Evolutionary conservation across 1,284 basidiomycete species (phyloP), one percentile per base, ranked within the genome.

Genomic region (Singerocomus inundabilis): DNA sequence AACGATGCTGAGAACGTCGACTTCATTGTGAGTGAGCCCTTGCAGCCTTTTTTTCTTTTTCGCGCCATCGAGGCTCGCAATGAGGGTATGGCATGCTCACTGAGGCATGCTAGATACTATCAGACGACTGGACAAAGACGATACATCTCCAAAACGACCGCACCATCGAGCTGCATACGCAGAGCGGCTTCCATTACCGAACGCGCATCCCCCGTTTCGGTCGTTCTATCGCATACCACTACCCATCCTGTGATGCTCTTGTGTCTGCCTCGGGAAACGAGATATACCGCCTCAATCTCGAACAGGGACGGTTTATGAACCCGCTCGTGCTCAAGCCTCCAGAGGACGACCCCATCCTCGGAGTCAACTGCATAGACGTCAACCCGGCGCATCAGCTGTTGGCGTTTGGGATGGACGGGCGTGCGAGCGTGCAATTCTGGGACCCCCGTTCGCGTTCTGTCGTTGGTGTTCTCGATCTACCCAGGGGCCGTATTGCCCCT

Each of bases 41-140:
- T 33, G 33, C 25, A 16, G 42, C 31, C 32, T 42, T 35, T 49
- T 43, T 46, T 18, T 25, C 18, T 13, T 43, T 44, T 18, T 25
- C n/a, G n/a, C 15, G 25, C 16, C 5, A n/a, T 18, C 44, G 28
- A 16, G 30, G 25, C 16, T 11, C 28, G 38, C 21, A 10, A 32
- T 2, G 33, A 26, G 34, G 36, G 39, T 31, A 25, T 24, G 37
- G 33, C 18, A 31, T 29, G 34, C 54, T 66, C 44, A 53, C 24
- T 30, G 26, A 44, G 26, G 40, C 25, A 34, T 37, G 49, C 11
- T 68, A 97, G 94, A 88, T 95, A 64, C 79, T 99, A 10, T 98
- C 95, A 1, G 88, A 93, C 66, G 97, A 99, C 75, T 99, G 97
- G 97, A 99, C 96, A 15, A 99, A 99, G 71, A 89, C 90, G n/a